Evolutionary conservation across 2,329 filamentous ascomycete species (phyloP), one percentile per base, ranked within the genome.

Genomic region (Pezicula neosporulosa): DNA sequence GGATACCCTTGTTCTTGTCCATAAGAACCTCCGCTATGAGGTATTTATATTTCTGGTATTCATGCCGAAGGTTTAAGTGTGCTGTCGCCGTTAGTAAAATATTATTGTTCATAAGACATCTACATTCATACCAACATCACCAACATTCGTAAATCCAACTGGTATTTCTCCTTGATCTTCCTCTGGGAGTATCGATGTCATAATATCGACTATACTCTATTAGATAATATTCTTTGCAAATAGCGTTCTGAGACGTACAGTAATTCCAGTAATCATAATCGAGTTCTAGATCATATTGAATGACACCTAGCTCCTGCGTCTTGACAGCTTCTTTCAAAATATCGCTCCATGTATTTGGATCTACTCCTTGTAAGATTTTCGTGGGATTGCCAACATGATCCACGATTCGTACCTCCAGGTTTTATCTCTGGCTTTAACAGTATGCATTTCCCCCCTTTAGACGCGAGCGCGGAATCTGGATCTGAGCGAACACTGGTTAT

Each of bases 191-290:
- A 97, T 82, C 3, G 90, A 83, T 45, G 77, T 77, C 65, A 97
- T 89, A 37, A 99, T 87, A 60, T 97, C 92, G 51, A 57, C 64
- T 63, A 19, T 2, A 4, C 38, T 27, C 15, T 9, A 24, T 52
- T 27, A 56, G 38, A n/a, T 24, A 15, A 9, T 47, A 47, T 16
- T 44, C 39, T n/a, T 48, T 35, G n/a, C 28, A 8, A 44, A 60
- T 54, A 39, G 41, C 42, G 13, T 13, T 36, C 18, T n/a, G 13
- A 24, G 2, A 67, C 78, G 60, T 77, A 89, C 87, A 76, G 67
- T 95, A 93, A 47, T 77, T 86, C 90, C 91, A 97, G 70, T 92
- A 86, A 61, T 87, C 80, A 70, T 99, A 99, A 60, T 86, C 83
- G 52, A 97, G 77, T 35, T 81, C 73, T 51, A 97, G 71, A 54